Evolutionary conservation across 1,284 basidiomycete genomes (phyloP).

Genomic region (Athelia sp.): DNA sequence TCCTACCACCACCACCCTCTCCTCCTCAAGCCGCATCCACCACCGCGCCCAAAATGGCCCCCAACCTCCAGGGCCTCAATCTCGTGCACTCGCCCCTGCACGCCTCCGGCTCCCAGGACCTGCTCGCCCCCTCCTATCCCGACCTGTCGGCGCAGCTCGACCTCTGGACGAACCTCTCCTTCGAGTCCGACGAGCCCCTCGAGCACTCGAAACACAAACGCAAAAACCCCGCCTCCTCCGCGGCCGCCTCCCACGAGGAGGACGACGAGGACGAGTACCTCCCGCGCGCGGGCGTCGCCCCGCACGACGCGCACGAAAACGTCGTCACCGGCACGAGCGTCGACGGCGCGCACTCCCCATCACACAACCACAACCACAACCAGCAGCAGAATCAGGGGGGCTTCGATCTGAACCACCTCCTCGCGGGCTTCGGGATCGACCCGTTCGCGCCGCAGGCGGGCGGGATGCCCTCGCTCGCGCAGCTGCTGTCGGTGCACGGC

Average conservation of each 20-base stretch:
- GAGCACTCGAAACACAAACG: constrained; percentile 28
- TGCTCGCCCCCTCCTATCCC: constrained; percentile 59
- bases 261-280: constrained; percentile 45
- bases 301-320: constrained; percentile 53
- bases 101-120: constrained; percentile 45
- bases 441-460: constrained; percentile 34
- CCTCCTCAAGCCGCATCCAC: not conserved
- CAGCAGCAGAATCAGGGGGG: constrained; percentile 11
- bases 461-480: constrained; percentile 53
- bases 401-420: constrained; percentile 53
- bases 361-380: constrained; percentile 18
- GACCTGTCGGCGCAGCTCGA: constrained; percentile 77
- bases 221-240: constrained; percentile 22
- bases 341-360: constrained; percentile 19
- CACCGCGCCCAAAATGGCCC: constrained; percentile 39
- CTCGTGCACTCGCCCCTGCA: constrained; percentile 53
- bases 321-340: constrained; percentile 43
- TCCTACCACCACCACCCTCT: not conserved
- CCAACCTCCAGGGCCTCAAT: constrained; percentile 74
- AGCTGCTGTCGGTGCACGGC: constrained; percentile 54
- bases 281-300: constrained; percentile 37
- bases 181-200: constrained; percentile 69
- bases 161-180: constrained; percentile 78
- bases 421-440: constrained; percentile 61
- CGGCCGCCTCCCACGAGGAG: no score